Base-by-base conservation (phyloP, 2,329 filamentous ascomycete species). In the Dactylonectria macrodidyma region DNA sequence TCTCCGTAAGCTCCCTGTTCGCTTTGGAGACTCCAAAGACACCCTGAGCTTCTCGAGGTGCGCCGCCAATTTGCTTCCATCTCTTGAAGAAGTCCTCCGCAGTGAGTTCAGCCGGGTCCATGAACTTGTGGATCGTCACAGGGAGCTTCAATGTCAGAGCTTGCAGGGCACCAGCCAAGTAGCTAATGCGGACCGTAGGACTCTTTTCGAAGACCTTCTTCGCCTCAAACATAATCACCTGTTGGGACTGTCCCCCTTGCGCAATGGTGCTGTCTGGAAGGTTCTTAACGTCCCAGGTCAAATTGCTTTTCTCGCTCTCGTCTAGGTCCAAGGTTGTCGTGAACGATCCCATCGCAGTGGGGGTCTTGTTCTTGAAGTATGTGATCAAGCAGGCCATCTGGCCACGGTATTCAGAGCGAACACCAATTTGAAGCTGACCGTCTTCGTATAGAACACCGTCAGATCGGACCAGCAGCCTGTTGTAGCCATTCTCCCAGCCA, bases 1-100 rank as follows among this genome's bases (percentile, higher is more conserved):
- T 82, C 66, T 93, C 89, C 67, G 87, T 92, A 69, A 97, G 89
- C 70, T 92, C 91, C 66, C 89, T 85, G 12, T 86, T 85, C 12
- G 70, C 85, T 86, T 33, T 86, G 1, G 84, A 82, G 11, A 95
- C 79, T 0, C 91, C 90, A 80, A 99, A 97, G 36, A 98, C 94
- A 55, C 89, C 89, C 80, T 99, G 96, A 0, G 93, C 91, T 81
- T 99, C 97, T 34, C 97, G 89, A 1, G 95, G 92, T 2, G 90
- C 90, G 5, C 93, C 94, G 12, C 96, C 96, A 75, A 99, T 98
- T 83, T 99, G 96, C 86, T 97, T 97, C 96, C 96, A 99, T 59
- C 97, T 88, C 86, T 97, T 98, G 89, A 99, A 99, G 83, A 98
- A 99, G 78, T 99, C 96, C 59, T 99, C 96, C 0, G 92, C 90